phyloP scores from a whole-genome alignment of 805 yeast genomes.

The Barnettozyma siamensis region DNA sequence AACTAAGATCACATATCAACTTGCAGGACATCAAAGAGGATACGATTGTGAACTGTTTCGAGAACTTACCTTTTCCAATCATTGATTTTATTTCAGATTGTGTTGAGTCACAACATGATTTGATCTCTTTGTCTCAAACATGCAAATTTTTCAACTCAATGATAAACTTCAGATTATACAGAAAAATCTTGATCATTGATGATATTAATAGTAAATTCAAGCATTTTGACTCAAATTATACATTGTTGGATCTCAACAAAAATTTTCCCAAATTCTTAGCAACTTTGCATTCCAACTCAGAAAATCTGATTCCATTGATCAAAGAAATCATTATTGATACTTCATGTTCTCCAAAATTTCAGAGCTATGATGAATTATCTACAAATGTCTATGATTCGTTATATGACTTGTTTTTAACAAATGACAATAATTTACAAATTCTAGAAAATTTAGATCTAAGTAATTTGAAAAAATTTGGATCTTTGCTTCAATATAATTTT shows the following conservation, averaged over 20 bases:
- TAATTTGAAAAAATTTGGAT: constrained; percentile 24
- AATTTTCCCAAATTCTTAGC: constrained; percentile 25
- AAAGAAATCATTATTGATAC: constrained; percentile 25
- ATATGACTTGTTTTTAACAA: constrained; percentile 24
- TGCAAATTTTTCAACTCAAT: constrained; percentile 24
- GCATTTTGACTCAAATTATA: constrained; percentile 21
- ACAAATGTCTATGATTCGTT: constrained; percentile 20
- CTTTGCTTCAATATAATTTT: constrained; percentile 20
- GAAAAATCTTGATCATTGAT: constrained; percentile 23
- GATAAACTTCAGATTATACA: constrained; percentile 23
- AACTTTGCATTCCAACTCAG: constrained; percentile 23
- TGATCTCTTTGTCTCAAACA: constrained; percentile 21
- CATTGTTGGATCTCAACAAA: constrained; percentile 17
- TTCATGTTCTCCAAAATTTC: constrained; percentile 15
- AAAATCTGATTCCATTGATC: constrained; percentile 18
- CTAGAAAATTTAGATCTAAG: constrained; percentile 22
- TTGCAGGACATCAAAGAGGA: constrained; percentile 2
- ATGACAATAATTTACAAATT: constrained; percentile 20
- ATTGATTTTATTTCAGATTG: constrained; percentile 25
- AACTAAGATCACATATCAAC: constrained; percentile 8
- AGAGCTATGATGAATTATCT: constrained; percentile 20
- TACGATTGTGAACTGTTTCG: constrained; percentile 19
- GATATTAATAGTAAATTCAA: constrained; percentile 17
- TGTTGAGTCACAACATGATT: constrained; percentile 23
- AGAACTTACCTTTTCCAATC: constrained; percentile 25